Evolutionary conservation across 768 basidiomycete genomes (phyloP).

Genomic region (Royoungia palumana): DNA sequence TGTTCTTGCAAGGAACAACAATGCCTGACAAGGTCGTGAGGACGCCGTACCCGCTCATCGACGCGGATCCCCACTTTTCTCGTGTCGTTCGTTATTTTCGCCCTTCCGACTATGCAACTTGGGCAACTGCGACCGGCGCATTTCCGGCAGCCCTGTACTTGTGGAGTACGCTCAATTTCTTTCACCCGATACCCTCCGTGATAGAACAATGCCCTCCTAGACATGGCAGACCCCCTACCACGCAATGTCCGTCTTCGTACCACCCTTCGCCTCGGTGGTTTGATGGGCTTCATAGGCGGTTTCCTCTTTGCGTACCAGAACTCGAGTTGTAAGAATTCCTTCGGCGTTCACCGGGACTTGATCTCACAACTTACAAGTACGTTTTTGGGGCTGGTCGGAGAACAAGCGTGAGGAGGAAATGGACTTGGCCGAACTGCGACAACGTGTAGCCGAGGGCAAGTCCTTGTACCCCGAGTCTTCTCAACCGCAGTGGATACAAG

Average conservation of each 20-base stretch:
- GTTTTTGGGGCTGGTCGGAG: constrained; percentile 96
- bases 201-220: constrained; percentile 27
- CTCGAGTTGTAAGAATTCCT: constrained; percentile 63
- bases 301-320: constrained; percentile 93
- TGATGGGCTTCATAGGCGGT: constrained; percentile 85
- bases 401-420: constrained; percentile 77
- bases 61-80: constrained; percentile 84
- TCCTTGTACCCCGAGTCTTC: constrained; percentile 82
- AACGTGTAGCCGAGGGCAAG: constrained; percentile 72
- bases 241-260: constrained; percentile 37
- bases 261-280: constrained; percentile 54
- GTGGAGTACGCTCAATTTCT: constrained; percentile 60
- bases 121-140: constrained; percentile 76
- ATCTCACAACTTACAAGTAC: constrained; percentile 46
- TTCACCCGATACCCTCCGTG: constrained; percentile 2
- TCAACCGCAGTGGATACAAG: constrained; percentile 84
- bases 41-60: constrained; percentile 87
- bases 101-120: constrained; percentile 79
- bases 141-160: constrained; percentile 79
- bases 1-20: constrained; percentile 5
- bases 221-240: constrained; percentile 44
- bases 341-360: constrained; percentile 7
- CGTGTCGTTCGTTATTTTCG: constrained; percentile 90
- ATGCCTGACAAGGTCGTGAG: constrained; percentile 48
- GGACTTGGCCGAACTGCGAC: constrained; percentile 76